Percentiles rank a stretch among this genome's conserved stretches.
These are phyloP conservation scores for Apiospora malaysiana DNA, from an alignment of 2,329 filamentous ascomycete species.

Conservation along the genomic window DNA sequence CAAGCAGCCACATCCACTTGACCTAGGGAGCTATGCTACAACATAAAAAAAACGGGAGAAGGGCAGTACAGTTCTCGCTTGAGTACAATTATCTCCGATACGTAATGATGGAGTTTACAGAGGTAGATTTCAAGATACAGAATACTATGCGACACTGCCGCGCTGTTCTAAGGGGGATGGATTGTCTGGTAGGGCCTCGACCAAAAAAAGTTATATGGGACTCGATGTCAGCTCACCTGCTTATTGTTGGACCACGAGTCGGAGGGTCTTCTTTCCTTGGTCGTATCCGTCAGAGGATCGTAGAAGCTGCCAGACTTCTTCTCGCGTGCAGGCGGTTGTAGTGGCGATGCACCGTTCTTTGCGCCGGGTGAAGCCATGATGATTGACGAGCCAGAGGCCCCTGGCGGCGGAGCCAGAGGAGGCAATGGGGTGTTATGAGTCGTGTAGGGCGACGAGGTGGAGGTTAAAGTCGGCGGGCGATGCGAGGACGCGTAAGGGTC, in stretches of 20 bases:
- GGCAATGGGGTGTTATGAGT: conserved; percentile 29
- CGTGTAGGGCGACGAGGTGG: conserved; percentile 27
- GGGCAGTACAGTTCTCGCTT: background rate
- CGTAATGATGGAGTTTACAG: conserved; percentile 7
- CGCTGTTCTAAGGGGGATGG: conserved; percentile 2
- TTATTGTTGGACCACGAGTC: conserved; percentile 40
- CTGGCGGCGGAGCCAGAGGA: conserved; percentile 41
- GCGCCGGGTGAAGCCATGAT: conserved; percentile 40
- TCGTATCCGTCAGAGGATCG: conserved; percentile 51
- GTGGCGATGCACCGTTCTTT: conserved; percentile 38
- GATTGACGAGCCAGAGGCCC: conserved; percentile 35
- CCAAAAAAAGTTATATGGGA: conserved; percentile 17
- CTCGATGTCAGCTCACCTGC: conserved; percentile 36
- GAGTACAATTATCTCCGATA: conserved; percentile 2
- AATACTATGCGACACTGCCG: conserved; percentile 16
- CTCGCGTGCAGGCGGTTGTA: conserved; percentile 42
- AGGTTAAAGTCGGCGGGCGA: conserved; percentile 32
- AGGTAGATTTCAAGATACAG: background rate
- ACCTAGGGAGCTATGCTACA: conserved; percentile 2
- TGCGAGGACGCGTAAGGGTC: conserved; percentile 37
- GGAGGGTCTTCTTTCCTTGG: conserved; percentile 44
- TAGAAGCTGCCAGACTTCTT: conserved; percentile 51
- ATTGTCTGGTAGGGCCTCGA: background rate
- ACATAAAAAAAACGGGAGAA: background rate
- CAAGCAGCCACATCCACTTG: conserved; percentile 13